Percentiles rank a stretch among this genome's conserved stretches.
Conservation (phyloP, 768 basidiomycete species). For the Lentinula lateritia region DNA sequence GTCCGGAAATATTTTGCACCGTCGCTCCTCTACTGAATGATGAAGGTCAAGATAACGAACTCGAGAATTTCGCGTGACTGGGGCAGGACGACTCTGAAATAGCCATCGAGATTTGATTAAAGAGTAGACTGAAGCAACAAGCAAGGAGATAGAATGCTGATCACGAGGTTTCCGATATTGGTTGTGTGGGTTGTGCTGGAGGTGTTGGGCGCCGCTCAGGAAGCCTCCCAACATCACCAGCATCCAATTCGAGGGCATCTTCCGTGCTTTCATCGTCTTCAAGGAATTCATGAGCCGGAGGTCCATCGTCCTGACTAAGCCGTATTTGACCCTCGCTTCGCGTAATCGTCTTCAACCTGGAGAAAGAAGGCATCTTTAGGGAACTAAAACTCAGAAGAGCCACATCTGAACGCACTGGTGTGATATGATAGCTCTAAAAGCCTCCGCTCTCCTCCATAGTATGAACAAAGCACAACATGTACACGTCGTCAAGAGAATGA, state of each 20-base stretch:
- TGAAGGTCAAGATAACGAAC: no score
- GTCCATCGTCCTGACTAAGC: slow-evolving; percentile 66
- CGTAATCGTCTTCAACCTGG: slow-evolving; percentile 54
- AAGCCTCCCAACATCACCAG: slow-evolving; percentile 1
- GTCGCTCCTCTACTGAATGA: background rate
- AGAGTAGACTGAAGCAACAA: no score
- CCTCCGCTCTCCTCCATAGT: slow-evolving; percentile 56
- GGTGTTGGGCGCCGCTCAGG: background rate
- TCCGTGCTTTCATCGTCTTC: slow-evolving; percentile 56
- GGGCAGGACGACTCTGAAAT: no score
- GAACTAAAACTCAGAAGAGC: background rate
- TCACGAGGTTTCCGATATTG: background rate
- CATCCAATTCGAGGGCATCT: slow-evolving; percentile 13
- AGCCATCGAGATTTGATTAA: no score
- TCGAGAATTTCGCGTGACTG: no score
- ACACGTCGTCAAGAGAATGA: slow-evolving; percentile 55
- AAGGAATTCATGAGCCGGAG: slow-evolving; percentile 62
- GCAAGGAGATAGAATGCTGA: background rate
- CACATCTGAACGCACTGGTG: slow-evolving; percentile 42
- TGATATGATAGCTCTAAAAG: slow-evolving; percentile 51
- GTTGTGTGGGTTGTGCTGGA: background rate
- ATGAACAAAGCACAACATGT: slow-evolving; percentile 53
- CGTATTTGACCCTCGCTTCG: slow-evolving; percentile 54
- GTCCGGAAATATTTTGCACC: background rate
- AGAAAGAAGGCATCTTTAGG: background rate